Evolutionary conservation across 2,329 filamentous ascomycete genomes (phyloP), one percentile per base, ranked within the genome.

Genomic region (Bipolaris oryzae): DNA sequence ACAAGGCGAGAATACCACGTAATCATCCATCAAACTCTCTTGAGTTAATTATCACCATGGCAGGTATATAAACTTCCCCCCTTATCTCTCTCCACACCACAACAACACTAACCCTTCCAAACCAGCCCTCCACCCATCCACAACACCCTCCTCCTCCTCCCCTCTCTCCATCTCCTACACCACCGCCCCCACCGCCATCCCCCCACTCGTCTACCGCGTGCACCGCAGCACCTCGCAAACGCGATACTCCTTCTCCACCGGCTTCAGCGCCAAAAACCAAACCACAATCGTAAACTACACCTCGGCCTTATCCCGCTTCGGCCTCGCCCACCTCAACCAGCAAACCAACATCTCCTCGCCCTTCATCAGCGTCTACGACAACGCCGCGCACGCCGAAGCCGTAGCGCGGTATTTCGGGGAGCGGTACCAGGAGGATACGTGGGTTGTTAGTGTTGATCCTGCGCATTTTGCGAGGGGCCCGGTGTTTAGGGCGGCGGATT

Each of bases 291-390:
- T 73, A 21, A 67, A 66, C 61, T 66, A 63, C 49, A 64, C 60
- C 2, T 65, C 63, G 1, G 54, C 56, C 1, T 60, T 70, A 15
- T 62, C 56, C 0, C 68, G 69, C 47, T 73, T 73, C 56, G 67
- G 68, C 6, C 63, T 72, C 53, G 69, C 70, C 7, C 70, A 73
- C 16, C 57, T 74, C 7, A 61, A 69, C 59, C 64, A 64, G 16
- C 70, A 73, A 47, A 75, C 73, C 42, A 75, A 75, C 61, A 69
- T 74, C 50, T 70, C 67, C 7, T 70, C 67, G 5, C 73, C 73
- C 3, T 70, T 75, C 53, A 72, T 75, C 60, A 68, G 62, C 58
- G 71, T 74, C 41, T 74, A 73, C 59, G 67, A 69, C 35, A 60
- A 53, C 49, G 50, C 55, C 0, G 28, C 58, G 5, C 73, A 74